phyloP scores from a whole-genome alignment of 2,329 filamentous ascomycete genomes.

The Cercospora citrullina region DNA sequence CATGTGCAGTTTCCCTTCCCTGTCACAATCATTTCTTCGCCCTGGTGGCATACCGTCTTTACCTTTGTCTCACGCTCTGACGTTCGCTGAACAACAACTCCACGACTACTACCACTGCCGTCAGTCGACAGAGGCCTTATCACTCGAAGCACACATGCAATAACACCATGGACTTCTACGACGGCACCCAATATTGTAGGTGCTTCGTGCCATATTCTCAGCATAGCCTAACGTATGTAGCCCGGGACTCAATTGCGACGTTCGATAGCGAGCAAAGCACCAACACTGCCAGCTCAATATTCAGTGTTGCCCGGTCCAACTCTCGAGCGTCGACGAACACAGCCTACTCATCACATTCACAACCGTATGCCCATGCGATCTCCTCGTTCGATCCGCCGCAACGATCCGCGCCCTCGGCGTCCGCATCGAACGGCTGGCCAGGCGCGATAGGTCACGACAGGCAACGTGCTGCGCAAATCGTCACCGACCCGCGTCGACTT shows the following conservation, averaged over 20 bases:
- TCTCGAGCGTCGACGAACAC: slow-evolving; percentile 12
- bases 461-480: background rate
- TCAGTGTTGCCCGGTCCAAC: slow-evolving; percentile 8
- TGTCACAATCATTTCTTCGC: background rate
- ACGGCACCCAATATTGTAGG: background rate
- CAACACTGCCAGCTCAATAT: slow-evolving; percentile 2
- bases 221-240: background rate
- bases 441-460: background rate
- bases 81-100: background rate
- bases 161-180: background rate
- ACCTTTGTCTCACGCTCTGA: background rate
- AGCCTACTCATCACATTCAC: slow-evolving; percentile 6
- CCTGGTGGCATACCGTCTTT: slow-evolving; percentile 6
- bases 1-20: background rate
- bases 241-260: slow-evolving; percentile 9
- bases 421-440: background rate
- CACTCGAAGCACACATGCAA: background rate
- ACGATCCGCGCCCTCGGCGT: background rate
- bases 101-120: background rate
- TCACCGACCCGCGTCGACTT: background rate
- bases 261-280: slow-evolving; percentile 15
- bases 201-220: background rate
- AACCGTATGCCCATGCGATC: background rate
- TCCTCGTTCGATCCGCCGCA: background rate
- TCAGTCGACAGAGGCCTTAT: background rate